phyloP scores from a whole-genome alignment of 2,329 filamentous ascomycete species.

The Whalleya microplaca region DNA sequence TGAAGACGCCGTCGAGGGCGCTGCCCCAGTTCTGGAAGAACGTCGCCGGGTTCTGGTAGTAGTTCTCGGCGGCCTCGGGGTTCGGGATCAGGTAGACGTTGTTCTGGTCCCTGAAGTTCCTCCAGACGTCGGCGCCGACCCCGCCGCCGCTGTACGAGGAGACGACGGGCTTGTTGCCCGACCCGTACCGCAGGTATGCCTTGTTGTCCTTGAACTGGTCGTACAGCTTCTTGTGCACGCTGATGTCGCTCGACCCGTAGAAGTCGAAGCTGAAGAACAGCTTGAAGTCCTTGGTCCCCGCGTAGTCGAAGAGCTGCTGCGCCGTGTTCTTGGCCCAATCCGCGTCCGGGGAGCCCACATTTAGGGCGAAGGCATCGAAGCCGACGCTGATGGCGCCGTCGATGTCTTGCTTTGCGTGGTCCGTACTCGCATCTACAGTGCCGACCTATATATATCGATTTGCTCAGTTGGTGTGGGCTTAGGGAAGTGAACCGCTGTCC shows the following conservation, averaged over 20 bases:
- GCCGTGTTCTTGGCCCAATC: slow-evolving; percentile 32
- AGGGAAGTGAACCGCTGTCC: background rate
- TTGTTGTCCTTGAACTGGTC: slow-evolving; percentile 29
- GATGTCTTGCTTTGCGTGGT: slow-evolving; percentile 36
- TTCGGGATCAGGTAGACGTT: slow-evolving; percentile 41
- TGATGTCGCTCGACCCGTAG: slow-evolving; percentile 29
- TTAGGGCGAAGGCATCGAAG: slow-evolving; percentile 41
- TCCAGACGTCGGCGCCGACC: slow-evolving; percentile 32
- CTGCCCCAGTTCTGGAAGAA: slow-evolving; percentile 38
- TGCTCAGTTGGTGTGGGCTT: background rate
- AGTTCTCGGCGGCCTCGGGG: slow-evolving; percentile 35
- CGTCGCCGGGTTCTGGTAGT: slow-evolving; percentile 34
- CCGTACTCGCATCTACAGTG: slow-evolving; percentile 24
- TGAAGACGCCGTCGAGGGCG: slow-evolving; percentile 41
- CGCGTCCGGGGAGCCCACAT: slow-evolving; percentile 35
- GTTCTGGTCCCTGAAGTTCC: slow-evolving; percentile 32
- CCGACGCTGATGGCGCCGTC: slow-evolving; percentile 36
- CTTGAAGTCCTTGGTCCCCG: slow-evolving; percentile 36
- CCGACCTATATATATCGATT: slow-evolving; percentile 17
- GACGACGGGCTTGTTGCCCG: slow-evolving; percentile 36
- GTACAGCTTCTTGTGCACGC: slow-evolving; percentile 31
- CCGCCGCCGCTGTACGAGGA: slow-evolving; percentile 35
- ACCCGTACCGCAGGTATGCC: slow-evolving; percentile 36
- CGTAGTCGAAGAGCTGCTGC: slow-evolving; percentile 37
- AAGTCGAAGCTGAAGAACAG: slow-evolving; percentile 44